Conservation (phyloP, 352 stramenopile species). For the Phytophthora quininea region DNA sequence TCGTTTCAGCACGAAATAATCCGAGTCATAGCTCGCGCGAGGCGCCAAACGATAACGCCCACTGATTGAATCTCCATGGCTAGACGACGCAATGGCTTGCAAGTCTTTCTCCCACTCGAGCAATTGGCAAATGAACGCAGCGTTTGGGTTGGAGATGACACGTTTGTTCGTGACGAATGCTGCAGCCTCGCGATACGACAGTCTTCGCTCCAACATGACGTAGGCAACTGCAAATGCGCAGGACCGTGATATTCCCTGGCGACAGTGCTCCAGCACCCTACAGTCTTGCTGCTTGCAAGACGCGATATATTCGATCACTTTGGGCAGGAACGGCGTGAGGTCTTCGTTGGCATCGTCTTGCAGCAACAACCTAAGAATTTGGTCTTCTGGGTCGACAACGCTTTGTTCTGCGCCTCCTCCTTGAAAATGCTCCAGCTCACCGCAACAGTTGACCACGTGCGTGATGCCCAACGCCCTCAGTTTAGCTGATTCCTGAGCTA, state of each 20-base stretch:
- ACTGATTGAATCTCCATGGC: background rate
- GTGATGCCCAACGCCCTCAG: slow-evolving; percentile 52
- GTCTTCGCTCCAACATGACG: slow-evolving; percentile 48
- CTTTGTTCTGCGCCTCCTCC: slow-evolving; percentile 4
- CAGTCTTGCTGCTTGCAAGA: slow-evolving; percentile 11
- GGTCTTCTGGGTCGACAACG: background rate
- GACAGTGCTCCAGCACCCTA: slow-evolving; percentile 67
- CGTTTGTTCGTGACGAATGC: slow-evolving; percentile 50
- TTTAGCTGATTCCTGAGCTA: slow-evolving; percentile 37
- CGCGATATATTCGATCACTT: slow-evolving; percentile 53
- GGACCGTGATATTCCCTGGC: slow-evolving; percentile 74
- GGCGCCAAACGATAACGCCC: slow-evolving; percentile 45
- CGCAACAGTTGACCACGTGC: slow-evolving; percentile 64
- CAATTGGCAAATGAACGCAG: slow-evolving; percentile 71
- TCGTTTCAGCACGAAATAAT: slow-evolving; percentile 56
- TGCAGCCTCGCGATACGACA: slow-evolving; percentile 42
- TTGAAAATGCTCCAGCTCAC: slow-evolving; percentile 35
- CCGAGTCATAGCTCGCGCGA: slow-evolving; percentile 52
- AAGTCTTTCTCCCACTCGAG: slow-evolving; percentile 68
- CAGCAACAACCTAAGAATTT: slow-evolving; percentile 44
- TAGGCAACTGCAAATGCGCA: slow-evolving; percentile 73
- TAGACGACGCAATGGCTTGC: slow-evolving; percentile 4
- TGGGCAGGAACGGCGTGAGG: slow-evolving; percentile 60
- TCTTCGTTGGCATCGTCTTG: slow-evolving; percentile 70
- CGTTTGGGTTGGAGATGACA: slow-evolving; percentile 64